Base-by-base conservation (phyloP, 371 early-diverging fungal species). In the Mucor circinelloides region DNA sequence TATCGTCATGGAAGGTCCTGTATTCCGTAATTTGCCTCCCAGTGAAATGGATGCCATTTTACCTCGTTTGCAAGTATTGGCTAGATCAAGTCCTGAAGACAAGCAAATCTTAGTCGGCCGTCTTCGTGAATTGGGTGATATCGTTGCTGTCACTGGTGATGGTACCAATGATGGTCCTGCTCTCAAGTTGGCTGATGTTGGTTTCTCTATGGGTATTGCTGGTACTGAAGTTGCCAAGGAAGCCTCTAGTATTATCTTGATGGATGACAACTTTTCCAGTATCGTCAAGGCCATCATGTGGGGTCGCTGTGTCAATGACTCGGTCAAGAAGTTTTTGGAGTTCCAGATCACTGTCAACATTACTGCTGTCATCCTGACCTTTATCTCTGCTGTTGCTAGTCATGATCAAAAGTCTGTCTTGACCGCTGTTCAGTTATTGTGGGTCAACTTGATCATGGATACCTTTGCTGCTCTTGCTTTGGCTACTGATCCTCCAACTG, bases 101-200 rank as follows among this genome's bases (percentile, higher is more conserved):
- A 93, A 93, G 63, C 78, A 81, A 56, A 85, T 86, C 56, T 74
- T 93, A 6, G 91, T 93, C 2, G 74, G 81, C 34, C 73, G 82
- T 23, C 82, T 93, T 32, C 78, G 86, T 72, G 83, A 84, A 46
- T 64, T 86, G 34, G 87, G 88, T 42, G 88, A 88, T 62, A 82
- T 89, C 63, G 92, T 92, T 7, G 90, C 90, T 44, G 89, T 92
- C 1, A 92, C 93, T n/a, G 93, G 93, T 25, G 93, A 92, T 69
- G 93, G 93, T 67, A 88, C 87, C 27, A 88, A 88, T 58, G 86
- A 89, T 76, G 91, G 86, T 12, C 90, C 91, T 27, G 92, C 93
- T 10, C 76, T 93, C 31, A 93, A 92, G 69, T 58, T 78, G 69
- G 89, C 93, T 17, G 90, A 93, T 70, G 89, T 93, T 21, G 93